Evolutionary conservation across 352 stramenopile species (phyloP), one percentile per base, ranked within the genome.

Genomic region (Phytophthora ramorum): DNA sequence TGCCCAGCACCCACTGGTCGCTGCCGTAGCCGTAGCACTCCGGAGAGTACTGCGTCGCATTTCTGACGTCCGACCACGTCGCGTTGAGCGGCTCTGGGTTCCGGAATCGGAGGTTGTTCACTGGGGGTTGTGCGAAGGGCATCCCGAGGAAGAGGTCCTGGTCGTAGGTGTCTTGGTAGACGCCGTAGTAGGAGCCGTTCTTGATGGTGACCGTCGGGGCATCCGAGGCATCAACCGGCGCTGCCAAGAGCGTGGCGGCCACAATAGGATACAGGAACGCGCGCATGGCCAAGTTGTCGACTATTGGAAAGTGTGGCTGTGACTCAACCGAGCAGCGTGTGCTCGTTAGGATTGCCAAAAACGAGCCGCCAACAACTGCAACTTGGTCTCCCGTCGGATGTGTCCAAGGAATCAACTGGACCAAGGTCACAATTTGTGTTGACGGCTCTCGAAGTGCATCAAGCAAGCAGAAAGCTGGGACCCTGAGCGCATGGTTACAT

Each of bases 21-120:
- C 66, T 61, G 24, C 66, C 61, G 32, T 73, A 76, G 53, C 60
- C 64, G 40, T 72, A 70, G 46, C 81, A 90, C 40, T 75, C 56
- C 5, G 69, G 58, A 0, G 73, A 75, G 63, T 86, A 89, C 44
- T 79, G 44, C 4, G 69, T 66, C 10, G 79, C 79, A 13, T 61
- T 58, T 38, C 67, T 69, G 2, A 40, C 7, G 3, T 73, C 54
- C 4, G 40, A 54, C 67, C 67, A 79, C 5, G 62, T 60, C 16
- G 54, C 28, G 43, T 67, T 68, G 10, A 71, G 46, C 4, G 67
- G 20, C 44, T 73, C 35, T 0, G 63, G 61, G 24, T 75, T 67
- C 4, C 44, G 52, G 56, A 75, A 69, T 3, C 71, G 71, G 4
- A 79, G 64, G 35, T 41, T 17, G 14, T 35, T 57, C 2, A 77